Base-by-base conservation (phyloP, 78 protist species). In the Trichosphaerium sp. region DNA sequence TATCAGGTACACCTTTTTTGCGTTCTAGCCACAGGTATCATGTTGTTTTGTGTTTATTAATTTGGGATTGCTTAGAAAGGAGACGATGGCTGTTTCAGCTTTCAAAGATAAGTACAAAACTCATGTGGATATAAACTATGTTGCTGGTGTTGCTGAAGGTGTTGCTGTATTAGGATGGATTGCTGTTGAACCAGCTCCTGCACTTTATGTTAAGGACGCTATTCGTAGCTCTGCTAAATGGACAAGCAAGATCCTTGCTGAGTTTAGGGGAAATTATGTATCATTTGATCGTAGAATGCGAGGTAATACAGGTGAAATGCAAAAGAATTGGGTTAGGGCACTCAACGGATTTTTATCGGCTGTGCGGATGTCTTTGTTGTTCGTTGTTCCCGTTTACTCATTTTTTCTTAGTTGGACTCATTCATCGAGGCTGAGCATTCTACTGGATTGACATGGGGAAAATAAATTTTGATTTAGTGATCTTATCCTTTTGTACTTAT, bases 121-220 rank as follows among this genome's bases (percentile, higher is more conserved):
- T 28, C 67, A 80, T 29, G 68, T 68, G 41, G 21, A 61, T 58
- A 61, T 72, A 47, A 80, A 80, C 69, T 69, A 74, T 48, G 61
- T 80, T n/a, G 69, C 81, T 25, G 78, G 79, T 3, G 26, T 80
- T 57, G 56, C 74, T 28, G 87, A 80, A 67, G 42, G 74, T 29
- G 38, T 80, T 34, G 75, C 77, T 43, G 63, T 69, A 55, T 59
- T 80, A 39, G 71, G 80, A 38, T 80, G 87, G 87, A 72, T 80
- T 35, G 69, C 65, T 26, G 80, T 74, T 37, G 80, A 70, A 42
- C 87, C 87, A 63, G 74, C 87, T n/a, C 87, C 87, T 65, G 87
- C 62, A 34, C 87, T 80, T 48, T 78, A 68, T 67, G 74, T 80
- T 2, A 71, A 66, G 4, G 87, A 80, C 23, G 65, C 65, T 72